Evolutionary conservation across 2,329 filamentous ascomycete species (phyloP).

Genomic region (Sclerotinia subarctica): DNA sequence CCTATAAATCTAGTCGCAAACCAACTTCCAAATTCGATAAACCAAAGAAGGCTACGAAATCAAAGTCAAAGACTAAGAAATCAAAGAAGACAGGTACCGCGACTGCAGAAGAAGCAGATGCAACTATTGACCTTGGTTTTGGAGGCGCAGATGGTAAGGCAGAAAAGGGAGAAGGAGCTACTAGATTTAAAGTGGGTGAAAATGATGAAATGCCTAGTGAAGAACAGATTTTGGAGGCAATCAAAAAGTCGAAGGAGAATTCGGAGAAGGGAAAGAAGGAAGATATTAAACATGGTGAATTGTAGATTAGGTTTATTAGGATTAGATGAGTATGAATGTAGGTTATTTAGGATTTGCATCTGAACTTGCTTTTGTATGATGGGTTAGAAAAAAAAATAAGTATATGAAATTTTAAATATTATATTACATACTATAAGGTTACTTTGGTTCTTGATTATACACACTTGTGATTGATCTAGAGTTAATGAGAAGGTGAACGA

Average conservation of each 20-base stretch:
- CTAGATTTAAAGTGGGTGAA: constrained; percentile 41
- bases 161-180: constrained; percentile 30
- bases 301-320: constrained; percentile 24
- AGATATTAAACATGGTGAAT: constrained; percentile 27
- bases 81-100: constrained; percentile 35
- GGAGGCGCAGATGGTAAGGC: not conserved
- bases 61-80: constrained; percentile 41
- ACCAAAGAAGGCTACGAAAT: constrained; percentile 24
- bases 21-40: constrained; percentile 40
- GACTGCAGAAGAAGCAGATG: constrained; percentile 36
- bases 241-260: constrained; percentile 43
- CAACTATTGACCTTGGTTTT: constrained; percentile 44
- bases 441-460: too few species aligned
- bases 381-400: too few species aligned
- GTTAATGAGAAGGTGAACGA: too few species aligned
- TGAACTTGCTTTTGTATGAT: not conserved
- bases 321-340: not conserved
- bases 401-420: too few species aligned
- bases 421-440: too few species aligned
- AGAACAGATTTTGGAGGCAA: constrained; percentile 54
- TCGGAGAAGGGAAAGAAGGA: constrained; percentile 17
- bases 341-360: not conserved
- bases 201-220: constrained; percentile 46
- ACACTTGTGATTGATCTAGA: too few species aligned
- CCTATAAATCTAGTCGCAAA: constrained; percentile 37